These are phyloP conservation scores for Lasiodiplodia sp. DNA, from an alignment of 2,329 filamentous ascomycete genomes.

Conservation along the genomic window DNA sequence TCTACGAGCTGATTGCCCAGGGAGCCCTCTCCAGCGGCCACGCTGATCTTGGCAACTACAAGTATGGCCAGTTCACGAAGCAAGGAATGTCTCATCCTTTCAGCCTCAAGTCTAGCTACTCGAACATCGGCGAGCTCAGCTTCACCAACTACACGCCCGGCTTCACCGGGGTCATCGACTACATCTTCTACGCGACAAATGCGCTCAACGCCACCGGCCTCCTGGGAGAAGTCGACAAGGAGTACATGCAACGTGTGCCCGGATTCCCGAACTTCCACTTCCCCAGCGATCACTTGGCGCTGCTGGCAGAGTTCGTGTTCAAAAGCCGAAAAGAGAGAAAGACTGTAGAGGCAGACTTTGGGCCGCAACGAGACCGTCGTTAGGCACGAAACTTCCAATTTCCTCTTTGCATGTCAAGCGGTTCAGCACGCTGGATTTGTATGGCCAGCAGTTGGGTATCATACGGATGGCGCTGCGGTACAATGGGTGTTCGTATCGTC, in stretches of 20 bases:
- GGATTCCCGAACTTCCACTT: conserved; percentile 96
- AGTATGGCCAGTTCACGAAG: conserved; percentile 92
- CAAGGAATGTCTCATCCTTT: conserved; percentile 95
- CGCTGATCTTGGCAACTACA: conserved; percentile 77
- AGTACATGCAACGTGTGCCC: conserved; percentile 84
- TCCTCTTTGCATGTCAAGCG: conserved; percentile 24
- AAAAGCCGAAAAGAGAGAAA: conserved; percentile 82
- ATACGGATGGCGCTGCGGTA: conserved; percentile 26
- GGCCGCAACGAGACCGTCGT: conserved; percentile 38
- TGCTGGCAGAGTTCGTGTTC: conserved; percentile 88
- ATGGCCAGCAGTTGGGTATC: conserved; percentile 26
- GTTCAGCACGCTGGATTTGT: conserved; percentile 24
- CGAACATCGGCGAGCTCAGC: conserved; percentile 80
- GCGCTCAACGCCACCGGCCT: conserved; percentile 82
- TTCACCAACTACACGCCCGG: conserved; percentile 97
- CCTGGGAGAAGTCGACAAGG: conserved; percentile 83
- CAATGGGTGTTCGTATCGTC: conserved; percentile 26
- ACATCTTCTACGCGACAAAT: conserved; percentile 97
- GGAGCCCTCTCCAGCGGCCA: conserved; percentile 82
- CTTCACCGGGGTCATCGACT: conserved; percentile 93
- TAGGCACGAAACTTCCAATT: conserved; percentile 19
- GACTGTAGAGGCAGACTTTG: conserved; percentile 46
- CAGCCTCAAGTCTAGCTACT: conserved; percentile 89
- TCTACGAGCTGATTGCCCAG: conserved; percentile 86
- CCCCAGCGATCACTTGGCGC: conserved; percentile 88